phyloP scores from a whole-genome alignment of 805 yeast genomes.

The Saturnispora kantuleensis region DNA sequence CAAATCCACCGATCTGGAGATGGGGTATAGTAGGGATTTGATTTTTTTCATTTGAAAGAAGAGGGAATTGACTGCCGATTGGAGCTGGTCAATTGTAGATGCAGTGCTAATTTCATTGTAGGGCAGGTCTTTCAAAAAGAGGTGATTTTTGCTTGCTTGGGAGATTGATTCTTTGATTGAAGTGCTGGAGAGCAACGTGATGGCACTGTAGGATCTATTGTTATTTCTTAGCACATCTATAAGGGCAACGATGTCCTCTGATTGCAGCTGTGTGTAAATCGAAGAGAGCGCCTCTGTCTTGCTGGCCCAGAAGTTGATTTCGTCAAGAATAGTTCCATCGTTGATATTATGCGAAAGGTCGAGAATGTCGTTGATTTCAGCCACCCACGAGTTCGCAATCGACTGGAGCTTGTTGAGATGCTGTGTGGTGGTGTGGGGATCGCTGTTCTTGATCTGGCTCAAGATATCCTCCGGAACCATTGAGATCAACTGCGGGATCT shows the following conservation, averaged over 20 bases:
- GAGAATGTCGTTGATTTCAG: constrained; percentile 48
- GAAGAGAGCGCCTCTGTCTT: constrained; percentile 51
- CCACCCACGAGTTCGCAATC: constrained; percentile 67
- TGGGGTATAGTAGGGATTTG: constrained; percentile 51
- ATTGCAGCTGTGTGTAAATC: constrained; percentile 47
- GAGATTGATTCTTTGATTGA: constrained; percentile 48
- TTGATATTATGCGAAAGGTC: constrained; percentile 40
- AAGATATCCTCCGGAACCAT: constrained; percentile 34
- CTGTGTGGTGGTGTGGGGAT: constrained; percentile 36
- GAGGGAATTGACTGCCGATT: constrained; percentile 34
- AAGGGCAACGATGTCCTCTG: constrained; percentile 45
- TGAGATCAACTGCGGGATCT: constrained; percentile 51
- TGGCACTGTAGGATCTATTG: constrained; percentile 71
- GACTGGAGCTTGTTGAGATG: constrained; percentile 63
- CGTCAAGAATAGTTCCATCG: constrained; percentile 52
- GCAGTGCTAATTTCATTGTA: constrained; percentile 46
- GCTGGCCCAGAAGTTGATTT: constrained; percentile 69
- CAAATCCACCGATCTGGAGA: constrained; percentile 51
- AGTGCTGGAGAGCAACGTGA: constrained; percentile 62
- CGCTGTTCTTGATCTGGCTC: constrained; percentile 16
- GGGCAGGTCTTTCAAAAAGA: constrained; percentile 62
- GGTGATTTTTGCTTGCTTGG: constrained; percentile 45
- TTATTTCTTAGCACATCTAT: constrained; percentile 54
- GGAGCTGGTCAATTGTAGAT: constrained; percentile 34
- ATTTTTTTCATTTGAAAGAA: constrained; percentile 59